phyloP scores from a whole-genome alignment of 2,329 filamentous ascomycete species.

The Arthrobotrys megalospora region DNA sequence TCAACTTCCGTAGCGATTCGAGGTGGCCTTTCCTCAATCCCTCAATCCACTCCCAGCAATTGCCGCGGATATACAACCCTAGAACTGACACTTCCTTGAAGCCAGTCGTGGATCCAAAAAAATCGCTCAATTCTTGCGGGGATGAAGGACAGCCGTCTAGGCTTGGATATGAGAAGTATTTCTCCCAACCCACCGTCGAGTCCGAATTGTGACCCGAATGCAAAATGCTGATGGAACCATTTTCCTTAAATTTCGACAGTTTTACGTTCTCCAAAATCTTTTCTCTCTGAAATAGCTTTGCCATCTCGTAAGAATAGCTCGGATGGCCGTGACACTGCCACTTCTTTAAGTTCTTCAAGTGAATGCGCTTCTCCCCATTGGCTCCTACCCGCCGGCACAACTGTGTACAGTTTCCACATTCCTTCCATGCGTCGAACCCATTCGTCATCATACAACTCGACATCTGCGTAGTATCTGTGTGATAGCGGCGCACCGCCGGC shows the following conservation, averaged over 20 bases:
- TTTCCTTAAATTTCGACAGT: background rate
- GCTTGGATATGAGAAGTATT: background rate
- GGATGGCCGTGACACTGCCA: background rate
- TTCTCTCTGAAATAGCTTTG: background rate
- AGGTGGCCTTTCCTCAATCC: background rate
- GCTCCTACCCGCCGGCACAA: background rate
- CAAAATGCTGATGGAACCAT: background rate
- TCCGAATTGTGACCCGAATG: background rate
- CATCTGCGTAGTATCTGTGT: background rate
- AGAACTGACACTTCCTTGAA: background rate
- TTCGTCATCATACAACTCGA: background rate
- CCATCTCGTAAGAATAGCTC: background rate
- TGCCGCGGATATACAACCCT: background rate
- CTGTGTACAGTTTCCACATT: background rate
- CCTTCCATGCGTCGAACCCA: slow-evolving; percentile 10
- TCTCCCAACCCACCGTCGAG: background rate
- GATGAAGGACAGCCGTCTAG: background rate
- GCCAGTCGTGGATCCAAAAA: background rate
- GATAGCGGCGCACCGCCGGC: too few species aligned
- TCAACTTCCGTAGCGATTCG: slow-evolving; percentile 6
- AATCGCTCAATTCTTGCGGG: background rate
- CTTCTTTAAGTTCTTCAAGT: slow-evolving; percentile 8
- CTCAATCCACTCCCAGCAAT: background rate
- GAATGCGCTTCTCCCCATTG: background rate
- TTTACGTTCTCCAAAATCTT: background rate